Percentiles rank a stretch among this genome's conserved stretches.
Evolutionary conservation across 1,284 basidiomycete genomes (phyloP).

Genomic region (Irpex rosettiformis): DNA sequence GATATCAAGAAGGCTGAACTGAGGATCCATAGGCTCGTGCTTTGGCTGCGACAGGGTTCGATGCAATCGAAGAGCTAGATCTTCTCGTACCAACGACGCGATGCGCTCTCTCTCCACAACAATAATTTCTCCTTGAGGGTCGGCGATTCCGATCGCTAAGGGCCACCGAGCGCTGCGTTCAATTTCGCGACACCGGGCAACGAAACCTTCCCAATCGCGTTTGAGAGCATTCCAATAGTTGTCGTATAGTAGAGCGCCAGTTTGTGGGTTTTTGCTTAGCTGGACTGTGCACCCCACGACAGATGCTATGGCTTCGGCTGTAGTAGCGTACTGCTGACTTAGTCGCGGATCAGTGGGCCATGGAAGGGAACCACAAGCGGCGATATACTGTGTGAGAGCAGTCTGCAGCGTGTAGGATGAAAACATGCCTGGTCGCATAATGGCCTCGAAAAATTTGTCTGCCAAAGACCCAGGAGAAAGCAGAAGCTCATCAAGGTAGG

Average conservation of each 20-base stretch:
- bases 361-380: constrained; percentile 65
- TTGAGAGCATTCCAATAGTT: constrained; percentile 83
- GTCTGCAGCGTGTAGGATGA: constrained; percentile 76
- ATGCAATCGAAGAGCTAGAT: constrained; percentile 61
- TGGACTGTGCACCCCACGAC: constrained; percentile 85
- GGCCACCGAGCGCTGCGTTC: constrained; percentile 86
- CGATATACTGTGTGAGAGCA: constrained; percentile 80
- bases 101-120: constrained; percentile 79
- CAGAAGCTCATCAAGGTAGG: constrained; percentile 81
- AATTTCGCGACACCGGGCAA: constrained; percentile 82
- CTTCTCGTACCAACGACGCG: constrained; percentile 59
- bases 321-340: constrained; percentile 55
- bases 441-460: constrained; percentile 75
- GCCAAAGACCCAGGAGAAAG: constrained; percentile 69
- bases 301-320: constrained; percentile 75
- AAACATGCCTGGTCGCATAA: constrained; percentile 86
- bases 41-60: constrained; percentile 36
- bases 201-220: constrained; percentile 90
- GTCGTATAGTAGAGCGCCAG: constrained; percentile 74
- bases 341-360: constrained; percentile 54
- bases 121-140: constrained; percentile 47
- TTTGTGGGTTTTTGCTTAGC: constrained; percentile 70
- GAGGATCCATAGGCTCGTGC: constrained; percentile 37
- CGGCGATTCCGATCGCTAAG: constrained; percentile 57
- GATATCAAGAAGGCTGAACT: constrained; percentile 52